A percentile compares a stretch with the other conserved stretches of the same genome.
Conservation (phyloP, 495 filamentous ascomycete species). For the Thermochaetoides thermophila region DNA sequence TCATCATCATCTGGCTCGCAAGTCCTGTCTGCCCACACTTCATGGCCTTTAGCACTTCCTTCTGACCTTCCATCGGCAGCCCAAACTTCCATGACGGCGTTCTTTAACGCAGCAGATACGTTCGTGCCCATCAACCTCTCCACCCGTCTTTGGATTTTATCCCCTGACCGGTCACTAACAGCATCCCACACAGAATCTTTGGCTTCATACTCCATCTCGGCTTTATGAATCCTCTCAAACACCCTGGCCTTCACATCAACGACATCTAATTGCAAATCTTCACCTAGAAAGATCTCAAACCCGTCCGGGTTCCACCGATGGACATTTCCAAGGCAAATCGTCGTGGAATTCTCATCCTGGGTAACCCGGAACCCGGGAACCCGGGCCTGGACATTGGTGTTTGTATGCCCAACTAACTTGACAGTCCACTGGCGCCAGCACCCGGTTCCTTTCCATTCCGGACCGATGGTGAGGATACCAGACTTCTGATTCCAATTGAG, state of each 20-base stretch:
- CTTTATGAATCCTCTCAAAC: constrained; percentile 22
- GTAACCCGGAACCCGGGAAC: constrained; percentile 4
- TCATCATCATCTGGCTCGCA: constrained; percentile 1
- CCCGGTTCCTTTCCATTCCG: constrained; percentile 8
- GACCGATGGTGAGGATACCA: constrained; percentile 13
- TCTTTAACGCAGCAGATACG: constrained; percentile 20
- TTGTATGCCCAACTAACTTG: constrained; percentile 10
- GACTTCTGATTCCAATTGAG: constrained; percentile 15
- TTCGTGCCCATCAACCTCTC: constrained; percentile 19
- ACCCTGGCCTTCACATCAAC: constrained; percentile 15
- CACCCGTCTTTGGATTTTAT: constrained; percentile 14
- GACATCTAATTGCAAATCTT: constrained; percentile 20
- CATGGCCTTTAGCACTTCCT: constrained; percentile 7
- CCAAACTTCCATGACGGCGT: constrained; percentile 31
- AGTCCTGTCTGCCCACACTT: constrained; percentile 7
- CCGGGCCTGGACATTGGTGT: neutral
- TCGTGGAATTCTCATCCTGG: constrained; percentile 2
- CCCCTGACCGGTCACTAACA: constrained; percentile 11
- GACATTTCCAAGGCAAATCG: constrained; percentile 7
- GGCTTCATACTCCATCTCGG: constrained; percentile 26
- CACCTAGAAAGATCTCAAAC: constrained; percentile 20
- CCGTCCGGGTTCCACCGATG: constrained; percentile 5
- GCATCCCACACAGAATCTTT: constrained; percentile 28
- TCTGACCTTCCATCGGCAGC: constrained; percentile 21
- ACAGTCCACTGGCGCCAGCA: constrained; percentile 10